These are phyloP conservation scores for Cyclocybe cylindracea DNA, from an alignment of 768 basidiomycete species.

Conservation along the genomic window DNA sequence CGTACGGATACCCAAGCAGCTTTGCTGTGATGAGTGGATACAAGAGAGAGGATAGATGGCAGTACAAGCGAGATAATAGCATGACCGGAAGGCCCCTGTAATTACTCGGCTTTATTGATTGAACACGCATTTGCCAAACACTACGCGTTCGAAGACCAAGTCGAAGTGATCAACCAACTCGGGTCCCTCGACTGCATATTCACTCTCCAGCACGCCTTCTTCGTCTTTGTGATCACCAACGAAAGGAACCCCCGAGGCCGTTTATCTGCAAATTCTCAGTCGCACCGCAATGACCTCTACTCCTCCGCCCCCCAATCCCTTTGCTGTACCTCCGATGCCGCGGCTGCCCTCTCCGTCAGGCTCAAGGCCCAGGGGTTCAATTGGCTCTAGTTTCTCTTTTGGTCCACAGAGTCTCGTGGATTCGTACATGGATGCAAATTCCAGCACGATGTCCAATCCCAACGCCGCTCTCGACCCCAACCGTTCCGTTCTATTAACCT, in stretches of 20 bases:
- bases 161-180: neutral
- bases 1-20: conserved; percentile 40
- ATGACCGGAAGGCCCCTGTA: conserved; percentile 6
- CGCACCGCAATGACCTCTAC: conserved; percentile 38
- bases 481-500: conserved; percentile 73
- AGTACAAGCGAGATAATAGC: conserved; percentile 22
- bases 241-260: neutral
- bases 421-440: conserved; percentile 66
- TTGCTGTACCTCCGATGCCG: conserved; percentile 47
- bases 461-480: conserved; percentile 78
- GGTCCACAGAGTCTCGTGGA: conserved; percentile 77
- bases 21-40: conserved; percentile 15
- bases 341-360: conserved; percentile 54
- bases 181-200: neutral
- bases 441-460: conserved; percentile 56
- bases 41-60: conserved; percentile 7
- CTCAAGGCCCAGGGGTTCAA: conserved; percentile 65
- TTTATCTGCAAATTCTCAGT: neutral
- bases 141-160: neutral
- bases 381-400: conserved; percentile 83
- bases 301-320: conserved; percentile 48
- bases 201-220: neutral
- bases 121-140: neutral
- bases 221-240: too few species aligned
- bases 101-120: conserved; percentile 6